Percentiles rank a stretch among this genome's conserved stretches.
Conservation (phyloP, 768 basidiomycete genomes). For the Lactarius pseudohatsudake region DNA sequence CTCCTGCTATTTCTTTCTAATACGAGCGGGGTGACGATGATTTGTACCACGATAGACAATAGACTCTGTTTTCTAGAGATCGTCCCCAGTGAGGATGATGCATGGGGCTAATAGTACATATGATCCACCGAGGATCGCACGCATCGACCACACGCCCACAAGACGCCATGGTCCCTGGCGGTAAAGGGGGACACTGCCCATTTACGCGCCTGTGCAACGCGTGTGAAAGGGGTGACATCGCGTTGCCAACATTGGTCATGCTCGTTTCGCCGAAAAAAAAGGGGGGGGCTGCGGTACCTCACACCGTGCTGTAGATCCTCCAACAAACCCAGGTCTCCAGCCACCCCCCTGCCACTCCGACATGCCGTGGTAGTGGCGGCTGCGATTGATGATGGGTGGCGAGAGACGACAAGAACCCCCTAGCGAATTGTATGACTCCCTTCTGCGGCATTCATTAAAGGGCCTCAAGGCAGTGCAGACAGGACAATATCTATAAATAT, state of each 20-base stretch:
- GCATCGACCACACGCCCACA: background rate
- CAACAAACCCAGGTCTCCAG: background rate
- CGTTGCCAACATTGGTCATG: background rate
- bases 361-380: background rate
- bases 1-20: background rate
- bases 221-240: background rate
- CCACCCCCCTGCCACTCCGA: background rate
- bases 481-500: background rate
- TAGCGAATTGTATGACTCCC: background rate
- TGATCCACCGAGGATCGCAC: background rate
- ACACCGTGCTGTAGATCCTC: background rate
- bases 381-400: background rate
- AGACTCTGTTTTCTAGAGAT: background rate
- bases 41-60: background rate
- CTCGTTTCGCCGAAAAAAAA: background rate
- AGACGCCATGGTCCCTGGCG: background rate
- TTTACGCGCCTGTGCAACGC: background rate
- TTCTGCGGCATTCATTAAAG: background rate
- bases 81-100: background rate
- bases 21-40: no score
- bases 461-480: background rate
- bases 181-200: no score
- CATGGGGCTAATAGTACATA: background rate
- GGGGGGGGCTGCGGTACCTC: background rate
- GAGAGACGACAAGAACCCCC: background rate